These are phyloP conservation scores for Elaphomyces granulatus DNA, from an alignment of 495 filamentous ascomycete genomes.

Conservation along the genomic window DNA sequence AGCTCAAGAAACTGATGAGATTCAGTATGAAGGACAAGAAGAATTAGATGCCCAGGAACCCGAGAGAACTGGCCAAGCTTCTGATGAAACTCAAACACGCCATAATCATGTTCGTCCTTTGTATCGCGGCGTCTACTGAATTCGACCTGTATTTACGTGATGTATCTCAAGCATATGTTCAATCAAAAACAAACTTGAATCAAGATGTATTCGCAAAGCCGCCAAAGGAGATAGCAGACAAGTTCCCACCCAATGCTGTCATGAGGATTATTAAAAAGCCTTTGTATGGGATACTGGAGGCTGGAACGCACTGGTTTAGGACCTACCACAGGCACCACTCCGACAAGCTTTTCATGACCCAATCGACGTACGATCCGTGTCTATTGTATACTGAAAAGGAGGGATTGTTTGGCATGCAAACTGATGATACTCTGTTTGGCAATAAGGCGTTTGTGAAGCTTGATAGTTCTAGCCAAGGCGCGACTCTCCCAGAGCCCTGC, in stretches of 20 bases:
- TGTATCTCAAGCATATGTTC: constrained; percentile 1
- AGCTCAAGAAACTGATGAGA: not conserved
- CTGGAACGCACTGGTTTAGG: not conserved
- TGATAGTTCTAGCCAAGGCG: too few species aligned
- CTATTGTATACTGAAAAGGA: not conserved
- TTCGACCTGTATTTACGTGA: not conserved
- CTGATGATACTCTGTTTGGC: not conserved
- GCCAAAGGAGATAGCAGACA: not conserved
- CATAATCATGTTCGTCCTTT: too few species aligned
- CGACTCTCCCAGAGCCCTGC: too few species aligned
- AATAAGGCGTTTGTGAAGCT: not conserved
- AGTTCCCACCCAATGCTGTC: not conserved
- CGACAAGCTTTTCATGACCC: not conserved
- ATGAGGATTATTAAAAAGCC: not conserved
- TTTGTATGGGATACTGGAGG: not conserved
- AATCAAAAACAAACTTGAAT: not conserved
- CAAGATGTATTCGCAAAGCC: not conserved
- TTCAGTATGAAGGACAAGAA: not conserved
- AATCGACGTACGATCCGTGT: not conserved
- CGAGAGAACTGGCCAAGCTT: not conserved
- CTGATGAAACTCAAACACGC: too few species aligned
- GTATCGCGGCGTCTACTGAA: not conserved
- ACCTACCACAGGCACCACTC: not conserved
- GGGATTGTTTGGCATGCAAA: not conserved
- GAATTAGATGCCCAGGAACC: too few species aligned